Evolutionary conservation across 2,329 filamentous ascomycete species (phyloP).

Genomic region (Sporothrix schenckii): DNA sequence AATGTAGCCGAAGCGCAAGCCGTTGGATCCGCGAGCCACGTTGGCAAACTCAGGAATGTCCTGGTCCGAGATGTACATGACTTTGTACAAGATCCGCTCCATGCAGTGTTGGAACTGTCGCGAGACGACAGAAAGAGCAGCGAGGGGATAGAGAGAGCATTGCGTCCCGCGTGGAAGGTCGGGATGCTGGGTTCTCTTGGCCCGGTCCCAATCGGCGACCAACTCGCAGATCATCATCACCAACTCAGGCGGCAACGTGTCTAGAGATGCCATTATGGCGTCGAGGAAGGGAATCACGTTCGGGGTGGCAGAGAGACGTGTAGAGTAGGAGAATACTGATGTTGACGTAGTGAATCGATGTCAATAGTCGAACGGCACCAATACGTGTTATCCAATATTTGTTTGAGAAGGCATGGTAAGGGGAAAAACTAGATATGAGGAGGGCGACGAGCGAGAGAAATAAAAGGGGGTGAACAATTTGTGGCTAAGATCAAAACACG

Average conservation of each 20-base stretch:
- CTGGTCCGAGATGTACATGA: background rate
- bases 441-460: background rate
- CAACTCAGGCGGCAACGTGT: background rate
- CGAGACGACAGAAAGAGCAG: constrained; percentile 8
- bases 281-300: background rate
- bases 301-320: too few relatives aligned
- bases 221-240: background rate
- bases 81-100: background rate
- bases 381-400: background rate
- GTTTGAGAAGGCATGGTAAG: background rate
- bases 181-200: background rate
- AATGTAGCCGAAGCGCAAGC: background rate
- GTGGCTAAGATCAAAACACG: background rate
- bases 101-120: background rate
- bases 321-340: too few relatives aligned
- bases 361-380: background rate
- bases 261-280: background rate
- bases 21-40: background rate
- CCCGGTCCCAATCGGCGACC: background rate
- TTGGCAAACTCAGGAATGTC: background rate
- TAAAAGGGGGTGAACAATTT: background rate
- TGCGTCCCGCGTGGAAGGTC: too few relatives aligned
- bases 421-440: background rate
- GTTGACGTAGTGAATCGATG: background rate
- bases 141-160: background rate